Conservation (phyloP, 768 basidiomycete genomes). For the Xerocomellus chrysenteron region DNA sequence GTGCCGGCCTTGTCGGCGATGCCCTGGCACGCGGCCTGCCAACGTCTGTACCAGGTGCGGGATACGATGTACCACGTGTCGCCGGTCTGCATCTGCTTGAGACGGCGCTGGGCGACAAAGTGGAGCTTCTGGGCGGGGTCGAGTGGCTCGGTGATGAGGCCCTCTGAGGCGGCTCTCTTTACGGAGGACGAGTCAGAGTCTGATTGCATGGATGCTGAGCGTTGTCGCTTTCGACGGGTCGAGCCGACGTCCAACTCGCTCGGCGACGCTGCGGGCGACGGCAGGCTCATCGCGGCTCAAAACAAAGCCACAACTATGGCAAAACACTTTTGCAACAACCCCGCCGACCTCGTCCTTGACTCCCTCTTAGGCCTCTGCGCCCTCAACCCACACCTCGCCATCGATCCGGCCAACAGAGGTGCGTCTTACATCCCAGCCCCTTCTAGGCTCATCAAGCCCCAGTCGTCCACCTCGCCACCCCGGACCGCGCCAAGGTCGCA, state of each 20-base stretch:
- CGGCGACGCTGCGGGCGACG: conserved; percentile 43
- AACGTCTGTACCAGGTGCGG: conserved; percentile 70
- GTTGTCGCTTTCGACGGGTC: conserved; percentile 62
- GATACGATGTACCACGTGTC: conserved; percentile 81
- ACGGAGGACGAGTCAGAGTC: conserved; percentile 71
- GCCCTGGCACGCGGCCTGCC: conserved; percentile 71
- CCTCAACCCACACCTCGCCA: conserved; percentile 66
- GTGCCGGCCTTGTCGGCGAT: conserved; percentile 65
- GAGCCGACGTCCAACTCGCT: conserved; percentile 34
- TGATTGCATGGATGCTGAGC: conserved; percentile 75
- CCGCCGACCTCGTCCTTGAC: conserved; percentile 71
- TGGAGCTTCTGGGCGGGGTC: conserved; percentile 48
- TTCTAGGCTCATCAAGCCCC: background rate
- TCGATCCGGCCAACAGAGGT: conserved; percentile 73
- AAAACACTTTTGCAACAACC: conserved; percentile 80
- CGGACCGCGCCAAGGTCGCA: conserved; percentile 65
- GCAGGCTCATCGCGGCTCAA: conserved; percentile 41
- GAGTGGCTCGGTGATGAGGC: conserved; percentile 34
- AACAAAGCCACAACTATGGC: background rate
- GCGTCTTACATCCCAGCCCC: background rate
- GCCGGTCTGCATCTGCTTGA: conserved; percentile 53
- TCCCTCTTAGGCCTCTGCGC: conserved; percentile 74
- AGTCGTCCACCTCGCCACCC: conserved; percentile 65
- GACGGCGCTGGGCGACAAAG: conserved; percentile 48
- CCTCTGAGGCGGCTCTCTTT: conserved; percentile 79